These are phyloP conservation scores for Hyphopichia fennica DNA, from an alignment of 1,139 yeast genomes.

Conservation along the genomic window DNA sequence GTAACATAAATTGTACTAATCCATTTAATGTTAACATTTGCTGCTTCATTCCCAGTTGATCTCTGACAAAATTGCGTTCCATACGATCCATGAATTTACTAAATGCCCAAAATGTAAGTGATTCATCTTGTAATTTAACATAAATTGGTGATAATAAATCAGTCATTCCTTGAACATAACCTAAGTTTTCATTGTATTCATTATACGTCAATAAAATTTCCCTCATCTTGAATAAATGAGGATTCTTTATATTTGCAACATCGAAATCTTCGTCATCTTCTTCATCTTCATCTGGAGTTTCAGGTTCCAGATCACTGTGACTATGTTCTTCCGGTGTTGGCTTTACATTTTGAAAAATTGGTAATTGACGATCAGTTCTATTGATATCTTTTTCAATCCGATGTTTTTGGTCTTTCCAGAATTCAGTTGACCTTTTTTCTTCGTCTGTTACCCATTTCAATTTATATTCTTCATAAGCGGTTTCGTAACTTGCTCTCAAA, in stretches of 20 bases:
- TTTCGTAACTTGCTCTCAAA: conserved; percentile 54
- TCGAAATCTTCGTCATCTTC: conserved; percentile 47
- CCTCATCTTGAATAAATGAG: conserved; percentile 69
- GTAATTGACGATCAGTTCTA: conserved; percentile 81
- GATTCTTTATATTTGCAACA: conserved; percentile 55
- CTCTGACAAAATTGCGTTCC: conserved; percentile 92
- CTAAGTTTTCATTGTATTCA: conserved; percentile 77
- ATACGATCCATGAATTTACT: conserved; percentile 86
- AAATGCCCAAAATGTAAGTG: conserved; percentile 86
- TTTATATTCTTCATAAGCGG: conserved; percentile 66
- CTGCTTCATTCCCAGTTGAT: conserved; percentile 88
- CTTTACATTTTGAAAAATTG: conserved; percentile 48
- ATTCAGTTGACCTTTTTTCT: conserved; percentile 59
- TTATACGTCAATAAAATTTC: conserved; percentile 85
- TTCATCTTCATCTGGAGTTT: conserved; percentile 55
- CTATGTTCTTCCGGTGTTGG: conserved; percentile 7
- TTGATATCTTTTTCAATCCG: conserved; percentile 93
- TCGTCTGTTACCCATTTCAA: conserved; percentile 66
- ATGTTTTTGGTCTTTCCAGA: conserved; percentile 84
- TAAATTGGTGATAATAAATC: conserved; percentile 88
- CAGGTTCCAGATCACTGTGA: conserved; percentile 32
- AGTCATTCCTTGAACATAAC: conserved; percentile 98
- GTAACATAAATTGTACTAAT: conserved; percentile 84
- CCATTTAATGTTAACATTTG: conserved; percentile 85
- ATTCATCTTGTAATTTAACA: conserved; percentile 74